These are phyloP conservation scores for Raffaelea arxii DNA, from an alignment of 2,329 filamentous ascomycete genomes.

Conservation along the genomic window DNA sequence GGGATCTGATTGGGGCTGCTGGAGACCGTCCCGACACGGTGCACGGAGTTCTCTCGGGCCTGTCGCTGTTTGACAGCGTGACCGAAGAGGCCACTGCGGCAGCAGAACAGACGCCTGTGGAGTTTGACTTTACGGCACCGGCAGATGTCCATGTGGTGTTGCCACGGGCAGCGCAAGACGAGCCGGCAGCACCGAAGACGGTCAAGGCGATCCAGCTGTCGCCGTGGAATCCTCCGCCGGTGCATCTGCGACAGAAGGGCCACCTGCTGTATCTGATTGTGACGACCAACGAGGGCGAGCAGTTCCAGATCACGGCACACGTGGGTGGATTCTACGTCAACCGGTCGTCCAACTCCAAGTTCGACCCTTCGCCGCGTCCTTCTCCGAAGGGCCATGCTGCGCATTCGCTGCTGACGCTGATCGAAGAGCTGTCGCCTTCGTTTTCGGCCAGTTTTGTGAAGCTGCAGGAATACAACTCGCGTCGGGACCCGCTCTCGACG, in stretches of 20 bases:
- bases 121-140: conserved; percentile 67
- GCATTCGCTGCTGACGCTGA: conserved; percentile 77
- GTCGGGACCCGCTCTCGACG: conserved; percentile 78
- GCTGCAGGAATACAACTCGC: conserved; percentile 75
- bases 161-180: conserved; percentile 47
- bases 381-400: conserved; percentile 69
- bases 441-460: conserved; percentile 68
- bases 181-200: conserved; percentile 64
- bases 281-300: conserved; percentile 89
- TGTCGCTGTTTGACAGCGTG: conserved; percentile 79
- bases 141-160: conserved; percentile 63
- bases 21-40: conserved; percentile 80
- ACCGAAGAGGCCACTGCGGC: conserved; percentile 32
- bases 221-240: conserved; percentile 92
- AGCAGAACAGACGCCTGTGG: conserved; percentile 29
- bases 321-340: conserved; percentile 96
- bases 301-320: conserved; percentile 86
- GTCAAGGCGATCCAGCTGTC: conserved; percentile 84
- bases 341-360: conserved; percentile 90
- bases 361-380: conserved; percentile 76
- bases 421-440: conserved; percentile 71
- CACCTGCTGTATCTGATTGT: conserved; percentile 85
- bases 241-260: conserved; percentile 80
- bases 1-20: conserved; percentile 87
- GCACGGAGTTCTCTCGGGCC: conserved; percentile 74